Evolutionary conservation across 805 yeast species (phyloP).

Genomic region (Nakazawaea sp.): DNA sequence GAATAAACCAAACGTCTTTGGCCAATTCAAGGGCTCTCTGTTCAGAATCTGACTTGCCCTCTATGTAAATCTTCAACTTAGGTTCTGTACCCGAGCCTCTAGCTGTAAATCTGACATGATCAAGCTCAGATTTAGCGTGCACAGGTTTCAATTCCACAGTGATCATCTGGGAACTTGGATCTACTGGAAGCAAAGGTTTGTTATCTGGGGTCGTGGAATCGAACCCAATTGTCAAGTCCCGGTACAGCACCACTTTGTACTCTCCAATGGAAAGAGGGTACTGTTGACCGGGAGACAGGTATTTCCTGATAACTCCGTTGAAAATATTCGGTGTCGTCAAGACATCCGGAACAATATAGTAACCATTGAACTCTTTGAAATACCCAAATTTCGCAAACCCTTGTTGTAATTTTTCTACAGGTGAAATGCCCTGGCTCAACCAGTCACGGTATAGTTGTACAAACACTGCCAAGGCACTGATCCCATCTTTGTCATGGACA

Average conservation of each 20-base stretch:
- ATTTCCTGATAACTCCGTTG: conserved; percentile 28
- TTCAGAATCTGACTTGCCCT: conserved; percentile 51
- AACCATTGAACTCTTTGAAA: conserved; percentile 82
- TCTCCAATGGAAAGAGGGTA: conserved; percentile 50
- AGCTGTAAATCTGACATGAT: conserved; percentile 64
- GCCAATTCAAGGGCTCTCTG: conserved; percentile 46
- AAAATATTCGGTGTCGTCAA: conserved; percentile 49
- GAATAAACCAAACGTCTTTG: conserved; percentile 54
- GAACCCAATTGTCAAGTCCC: conserved; percentile 80
- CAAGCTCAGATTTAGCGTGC: conserved; percentile 14
- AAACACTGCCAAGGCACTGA: conserved; percentile 72
- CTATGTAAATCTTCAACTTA: conserved; percentile 85
- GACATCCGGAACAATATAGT: conserved; percentile 60
- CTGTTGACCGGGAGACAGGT: conserved; percentile 12
- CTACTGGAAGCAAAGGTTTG: conserved; percentile 63
- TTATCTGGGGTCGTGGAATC: conserved; percentile 61
- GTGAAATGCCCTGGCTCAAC: conserved; percentile 30
- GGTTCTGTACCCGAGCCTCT: conserved; percentile 98
- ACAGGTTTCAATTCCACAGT: conserved; percentile 44
- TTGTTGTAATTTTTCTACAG: conserved; percentile 43
- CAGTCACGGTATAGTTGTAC: conserved; percentile 59
- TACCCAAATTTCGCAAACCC: conserved; percentile 69
- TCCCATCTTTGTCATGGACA: conserved; percentile 90
- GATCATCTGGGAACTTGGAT: conserved; percentile 78
- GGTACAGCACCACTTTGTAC: conserved; percentile 56